Percentiles rank a stretch among this genome's conserved stretches.
Conservation (phyloP, 208 protist genomes). For the Naegleria lovaniensis region DNA sequence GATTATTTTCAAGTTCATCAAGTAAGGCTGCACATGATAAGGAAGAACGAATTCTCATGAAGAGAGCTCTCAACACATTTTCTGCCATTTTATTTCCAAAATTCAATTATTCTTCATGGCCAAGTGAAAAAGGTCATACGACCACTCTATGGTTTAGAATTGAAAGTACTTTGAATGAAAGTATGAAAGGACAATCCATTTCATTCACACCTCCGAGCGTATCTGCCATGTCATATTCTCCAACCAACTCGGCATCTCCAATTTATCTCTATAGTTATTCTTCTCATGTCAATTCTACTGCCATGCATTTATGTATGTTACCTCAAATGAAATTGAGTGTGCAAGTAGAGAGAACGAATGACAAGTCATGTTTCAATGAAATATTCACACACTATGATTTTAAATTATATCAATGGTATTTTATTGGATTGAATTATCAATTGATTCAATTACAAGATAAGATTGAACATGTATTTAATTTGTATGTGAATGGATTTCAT, state of each 20-base stretch:
- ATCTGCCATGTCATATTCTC: too few relatives aligned
- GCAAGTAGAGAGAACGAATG: neutral
- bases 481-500: constrained; percentile 1
- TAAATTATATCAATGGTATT: constrained; percentile 15
- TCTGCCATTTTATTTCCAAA: neutral
- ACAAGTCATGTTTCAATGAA: neutral
- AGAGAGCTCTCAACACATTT: neutral
- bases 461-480: neutral
- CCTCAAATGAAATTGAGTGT: neutral
- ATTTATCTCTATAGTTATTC: neutral
- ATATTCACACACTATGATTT: neutral
- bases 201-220: too few relatives aligned
- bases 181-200: too few relatives aligned
- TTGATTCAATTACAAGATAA: neutral
- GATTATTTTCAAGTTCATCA: neutral
- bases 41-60: neutral
- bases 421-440: neutral
- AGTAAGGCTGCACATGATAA: too few relatives aligned
- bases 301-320: neutral
- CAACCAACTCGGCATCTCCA: neutral
- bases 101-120: neutral
- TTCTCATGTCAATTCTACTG: neutral
- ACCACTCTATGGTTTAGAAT: neutral
- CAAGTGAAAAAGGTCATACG: neutral
- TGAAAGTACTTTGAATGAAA: neutral